These are phyloP conservation scores for Crepidotus variabilis DNA, from an alignment of 768 basidiomycete species.

Conservation along the genomic window DNA sequence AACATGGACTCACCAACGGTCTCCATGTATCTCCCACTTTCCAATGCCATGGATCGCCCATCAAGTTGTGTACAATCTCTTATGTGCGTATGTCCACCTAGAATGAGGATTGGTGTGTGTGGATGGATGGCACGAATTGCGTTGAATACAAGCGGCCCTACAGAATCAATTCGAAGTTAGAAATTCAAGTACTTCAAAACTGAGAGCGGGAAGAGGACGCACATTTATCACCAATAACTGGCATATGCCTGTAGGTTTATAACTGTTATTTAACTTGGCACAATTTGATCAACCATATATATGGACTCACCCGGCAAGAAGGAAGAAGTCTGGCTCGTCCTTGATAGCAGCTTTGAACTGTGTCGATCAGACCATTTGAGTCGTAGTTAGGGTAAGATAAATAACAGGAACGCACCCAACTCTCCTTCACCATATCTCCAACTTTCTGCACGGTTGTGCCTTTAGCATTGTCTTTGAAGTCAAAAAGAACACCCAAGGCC, in stretches of 20 bases:
- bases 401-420: conserved; percentile 48
- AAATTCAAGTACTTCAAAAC: background rate
- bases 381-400: background rate
- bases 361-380: background rate
- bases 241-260: conserved; percentile 66
- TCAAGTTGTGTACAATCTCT: conserved; percentile 81
- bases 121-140: conserved; percentile 73
- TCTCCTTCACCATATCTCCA: conserved; percentile 71
- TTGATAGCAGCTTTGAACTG: conserved; percentile 77
- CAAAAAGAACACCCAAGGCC: conserved; percentile 73
- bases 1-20: conserved; percentile 59
- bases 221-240: conserved; percentile 68
- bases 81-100: conserved; percentile 80
- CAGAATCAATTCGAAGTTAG: background rate
- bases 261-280: background rate
- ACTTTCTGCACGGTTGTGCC: conserved; percentile 78
- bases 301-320: conserved; percentile 56
- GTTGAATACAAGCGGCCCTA: conserved; percentile 71
- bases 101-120: conserved; percentile 74
- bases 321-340: conserved; percentile 81
- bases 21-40: conserved; percentile 90
- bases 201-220: conserved; percentile 12
- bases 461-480: conserved; percentile 67
- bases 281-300: background rate
- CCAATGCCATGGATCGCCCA: conserved; percentile 71